These are phyloP conservation scores for Panaeolus papilionaceus DNA, from an alignment of 768 basidiomycete genomes.

Conservation along the genomic window DNA sequence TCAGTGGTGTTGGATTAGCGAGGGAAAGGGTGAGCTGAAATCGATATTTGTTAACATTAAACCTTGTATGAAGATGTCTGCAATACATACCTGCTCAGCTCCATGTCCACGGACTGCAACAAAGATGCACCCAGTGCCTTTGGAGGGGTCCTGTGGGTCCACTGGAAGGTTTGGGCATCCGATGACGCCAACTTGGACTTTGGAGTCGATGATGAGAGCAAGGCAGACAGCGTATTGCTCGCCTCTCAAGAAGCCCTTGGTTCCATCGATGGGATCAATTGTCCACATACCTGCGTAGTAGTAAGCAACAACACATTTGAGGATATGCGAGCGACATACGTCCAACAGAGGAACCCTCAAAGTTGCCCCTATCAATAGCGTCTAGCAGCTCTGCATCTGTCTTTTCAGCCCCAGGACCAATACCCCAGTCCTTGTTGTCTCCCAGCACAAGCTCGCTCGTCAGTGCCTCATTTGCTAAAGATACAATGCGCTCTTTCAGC, in stretches of 20 bases:
- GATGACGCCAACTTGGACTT: slow-evolving; percentile 84
- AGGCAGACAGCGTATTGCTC: slow-evolving; percentile 95
- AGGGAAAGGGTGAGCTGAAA: slow-evolving; percentile 55
- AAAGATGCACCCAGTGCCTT: slow-evolving; percentile 81
- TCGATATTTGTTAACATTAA: slow-evolving; percentile 16
- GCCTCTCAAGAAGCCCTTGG: slow-evolving; percentile 91
- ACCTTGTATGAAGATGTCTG: background rate
- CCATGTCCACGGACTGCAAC: slow-evolving; percentile 89
- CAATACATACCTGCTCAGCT: slow-evolving; percentile 63
- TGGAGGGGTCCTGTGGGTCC: slow-evolving; percentile 55
- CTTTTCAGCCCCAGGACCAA: slow-evolving; percentile 64
- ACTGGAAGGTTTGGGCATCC: slow-evolving; percentile 92
- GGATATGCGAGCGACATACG: slow-evolving; percentile 53
- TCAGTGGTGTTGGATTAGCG: slow-evolving; percentile 52
- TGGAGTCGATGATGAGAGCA: slow-evolving; percentile 78
- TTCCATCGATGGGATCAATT: slow-evolving; percentile 91
- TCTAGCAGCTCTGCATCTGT: slow-evolving; percentile 70
- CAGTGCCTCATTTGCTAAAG: slow-evolving; percentile 84
- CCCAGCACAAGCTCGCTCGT: slow-evolving; percentile 56
- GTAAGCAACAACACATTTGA: slow-evolving; percentile 15
- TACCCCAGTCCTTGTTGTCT: slow-evolving; percentile 73
- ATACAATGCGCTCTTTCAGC: slow-evolving; percentile 65
- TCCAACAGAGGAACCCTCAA: slow-evolving; percentile 73
- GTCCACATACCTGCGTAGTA: slow-evolving; percentile 76
- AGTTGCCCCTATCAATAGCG: slow-evolving; percentile 85